Evolutionary conservation across 2,329 filamentous ascomycete genomes (phyloP), one percentile per base, ranked within the genome.

Genomic region (Ampelomyces quisqualis): DNA sequence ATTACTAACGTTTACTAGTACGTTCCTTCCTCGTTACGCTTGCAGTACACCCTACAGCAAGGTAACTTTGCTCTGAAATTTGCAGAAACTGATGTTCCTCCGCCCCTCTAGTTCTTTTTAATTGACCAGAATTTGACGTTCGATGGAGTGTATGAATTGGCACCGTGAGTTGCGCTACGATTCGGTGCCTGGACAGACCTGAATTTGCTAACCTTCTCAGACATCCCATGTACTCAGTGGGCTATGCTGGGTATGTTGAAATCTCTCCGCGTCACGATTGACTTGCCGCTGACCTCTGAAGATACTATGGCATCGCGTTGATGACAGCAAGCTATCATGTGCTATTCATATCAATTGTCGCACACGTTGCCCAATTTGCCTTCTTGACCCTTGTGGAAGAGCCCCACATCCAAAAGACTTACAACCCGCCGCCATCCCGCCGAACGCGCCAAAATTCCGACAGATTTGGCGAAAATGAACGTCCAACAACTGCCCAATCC

Each of bases 291-390:
- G n/a, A n/a, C n/a, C n/a, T n/a, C n/a, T n/a, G n/a, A n/a, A n/a
- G n/a, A 98, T 67, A n/a, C n/a, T n/a, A n/a, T n/a, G 93, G 93
- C 57, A 96, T 97, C 64, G 96, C 91, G 45, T 85, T 96, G 74
- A 94, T 98, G 85, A 90, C 90, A 32, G 91, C 91, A 48, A 98
- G 93, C 76, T 97, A 97, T 72, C 90, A 91, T 62, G 91, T 98
- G 43, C 79, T 98, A 34, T 90, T 95, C 76, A 96, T 97, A 68
- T 97, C 93, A 41, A 91, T 98, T 60, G 73, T 94, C 61, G 93
- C 91, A 47, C 93, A 98, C 73, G 82, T 90, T 57, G 88, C 90
- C 43, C 93, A 98, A 72, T 91, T 98, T 68, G 85, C 85, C 45
- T 98, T 98, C 74, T 78, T 98, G 51, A 82, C 88, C 38, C 77